phyloP scores from a whole-genome alignment of 768 basidiomycete genomes.

The Xerocomus potaroensis region DNA sequence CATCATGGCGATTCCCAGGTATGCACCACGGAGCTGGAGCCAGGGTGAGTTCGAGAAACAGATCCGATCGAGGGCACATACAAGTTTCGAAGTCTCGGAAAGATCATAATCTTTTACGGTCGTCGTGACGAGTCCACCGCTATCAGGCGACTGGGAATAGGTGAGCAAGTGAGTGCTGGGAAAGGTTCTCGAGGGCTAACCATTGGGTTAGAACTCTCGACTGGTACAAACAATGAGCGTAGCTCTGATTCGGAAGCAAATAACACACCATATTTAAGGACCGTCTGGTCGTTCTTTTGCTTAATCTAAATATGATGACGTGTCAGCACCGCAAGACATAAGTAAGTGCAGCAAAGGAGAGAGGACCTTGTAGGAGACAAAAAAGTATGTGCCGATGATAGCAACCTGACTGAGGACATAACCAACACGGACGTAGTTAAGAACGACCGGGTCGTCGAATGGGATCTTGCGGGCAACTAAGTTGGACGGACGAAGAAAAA shows the following conservation, averaged over 20 bases:
- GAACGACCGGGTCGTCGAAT: conserved; percentile 81
- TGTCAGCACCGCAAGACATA: conserved; percentile 10
- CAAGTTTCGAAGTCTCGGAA: conserved; percentile 76
- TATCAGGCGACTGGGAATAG: conserved; percentile 48
- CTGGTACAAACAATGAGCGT: conserved; percentile 34
- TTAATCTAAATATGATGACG: conserved; percentile 62
- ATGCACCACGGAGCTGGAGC: conserved; percentile 56
- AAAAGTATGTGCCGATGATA: conserved; percentile 77
- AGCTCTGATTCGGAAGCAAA: not conserved
- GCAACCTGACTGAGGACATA: conserved; percentile 75
- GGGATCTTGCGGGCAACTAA: conserved; percentile 88
- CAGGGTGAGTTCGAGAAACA: not conserved
- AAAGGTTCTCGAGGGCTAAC: conserved; percentile 35
- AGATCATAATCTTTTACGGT: conserved; percentile 95
- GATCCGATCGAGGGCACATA: conserved; percentile 35
- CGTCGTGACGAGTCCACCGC: conserved; percentile 78
- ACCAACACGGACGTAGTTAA: conserved; percentile 78
- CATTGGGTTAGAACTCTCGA: conserved; percentile 74
- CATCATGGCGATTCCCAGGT: conserved; percentile 83
- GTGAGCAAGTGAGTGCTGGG: not conserved
- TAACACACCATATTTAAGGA: conserved; percentile 86
- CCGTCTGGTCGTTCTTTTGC: conserved; percentile 92
- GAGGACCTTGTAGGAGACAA: conserved; percentile 61
- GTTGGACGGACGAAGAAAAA: no score
- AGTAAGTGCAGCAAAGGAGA: not conserved